These are phyloP conservation scores for Pichia sp. DNA, from an alignment of 1,139 yeast species.

Conservation along the genomic window DNA sequence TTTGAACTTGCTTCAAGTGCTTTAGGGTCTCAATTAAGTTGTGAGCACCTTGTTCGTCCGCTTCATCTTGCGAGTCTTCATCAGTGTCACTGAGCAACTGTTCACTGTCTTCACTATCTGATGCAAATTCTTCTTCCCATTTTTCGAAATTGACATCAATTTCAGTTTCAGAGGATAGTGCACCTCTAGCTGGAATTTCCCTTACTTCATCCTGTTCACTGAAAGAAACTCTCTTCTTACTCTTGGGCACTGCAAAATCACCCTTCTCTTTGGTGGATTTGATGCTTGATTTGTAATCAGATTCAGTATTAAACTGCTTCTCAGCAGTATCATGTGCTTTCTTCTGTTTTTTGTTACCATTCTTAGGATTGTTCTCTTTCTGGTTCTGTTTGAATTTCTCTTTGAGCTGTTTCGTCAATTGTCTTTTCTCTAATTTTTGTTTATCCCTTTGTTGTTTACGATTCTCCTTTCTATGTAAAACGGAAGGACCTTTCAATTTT, in stretches of 20 bases:
- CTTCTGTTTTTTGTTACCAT: neutral
- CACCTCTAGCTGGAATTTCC: slow-evolving; percentile 12
- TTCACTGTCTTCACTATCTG: slow-evolving; percentile 15
- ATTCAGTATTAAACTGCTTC: neutral
- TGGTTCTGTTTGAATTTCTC: slow-evolving; percentile 5
- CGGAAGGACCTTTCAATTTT: slow-evolving; percentile 28
- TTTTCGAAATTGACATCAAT: slow-evolving; percentile 15
- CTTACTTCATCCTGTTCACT: slow-evolving; percentile 21
- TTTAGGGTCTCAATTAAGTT: slow-evolving; percentile 13
- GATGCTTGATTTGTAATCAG: neutral
- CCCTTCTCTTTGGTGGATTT: neutral
- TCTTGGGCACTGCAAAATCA: neutral
- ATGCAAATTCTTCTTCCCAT: slow-evolving; percentile 12
- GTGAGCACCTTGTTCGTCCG: slow-evolving; percentile 16
- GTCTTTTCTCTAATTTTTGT: slow-evolving; percentile 36
- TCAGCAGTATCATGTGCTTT: neutral
- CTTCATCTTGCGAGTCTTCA: slow-evolving; percentile 8
- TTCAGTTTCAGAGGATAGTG: slow-evolving; percentile 7
- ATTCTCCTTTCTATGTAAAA: slow-evolving; percentile 44
- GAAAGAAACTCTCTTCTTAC: slow-evolving; percentile 18
- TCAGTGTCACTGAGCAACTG: slow-evolving; percentile 21
- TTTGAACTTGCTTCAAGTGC: slow-evolving; percentile 14
- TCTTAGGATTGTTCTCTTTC: slow-evolving; percentile 6
- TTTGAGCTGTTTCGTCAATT: slow-evolving; percentile 1
- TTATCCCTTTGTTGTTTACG: slow-evolving; percentile 47